Evolutionary conservation across 768 basidiomycete genomes (phyloP).

Genomic region (Lactarius psammicola): DNA sequence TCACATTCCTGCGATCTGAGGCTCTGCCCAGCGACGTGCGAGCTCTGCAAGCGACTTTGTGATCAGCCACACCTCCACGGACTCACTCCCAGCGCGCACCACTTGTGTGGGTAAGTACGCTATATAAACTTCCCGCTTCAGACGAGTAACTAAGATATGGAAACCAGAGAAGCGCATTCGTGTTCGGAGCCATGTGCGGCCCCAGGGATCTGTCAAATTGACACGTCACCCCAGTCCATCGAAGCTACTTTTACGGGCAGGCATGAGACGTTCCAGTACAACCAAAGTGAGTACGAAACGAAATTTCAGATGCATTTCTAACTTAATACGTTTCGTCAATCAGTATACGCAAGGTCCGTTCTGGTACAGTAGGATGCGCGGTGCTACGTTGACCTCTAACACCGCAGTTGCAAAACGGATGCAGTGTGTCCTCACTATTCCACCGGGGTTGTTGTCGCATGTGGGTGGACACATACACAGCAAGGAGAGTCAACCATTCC

Average conservation of each 20-base stretch:
- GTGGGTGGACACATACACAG: constrained; percentile 50
- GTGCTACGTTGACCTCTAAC: neutral
- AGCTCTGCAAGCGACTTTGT: constrained; percentile 55
- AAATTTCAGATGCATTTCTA: neutral
- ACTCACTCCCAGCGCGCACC: constrained; percentile 40
- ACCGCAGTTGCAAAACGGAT: constrained; percentile 48
- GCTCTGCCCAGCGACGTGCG: constrained; percentile 53
- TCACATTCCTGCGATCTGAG: constrained; percentile 51
- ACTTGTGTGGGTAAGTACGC: constrained; percentile 56
- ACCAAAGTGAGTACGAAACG: constrained; percentile 47
- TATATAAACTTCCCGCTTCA: neutral
- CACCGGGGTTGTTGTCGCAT: constrained; percentile 44
- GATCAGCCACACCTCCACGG: constrained; percentile 51
- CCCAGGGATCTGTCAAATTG: constrained; percentile 55
- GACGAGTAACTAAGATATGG: neutral
- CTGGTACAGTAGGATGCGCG: neutral
- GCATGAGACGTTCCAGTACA: constrained; percentile 59
- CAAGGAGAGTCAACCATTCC: constrained; percentile 43
- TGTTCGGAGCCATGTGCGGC: constrained; percentile 45
- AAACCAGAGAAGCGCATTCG: constrained; percentile 48
- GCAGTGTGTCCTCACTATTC: constrained; percentile 48
- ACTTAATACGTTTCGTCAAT: neutral
- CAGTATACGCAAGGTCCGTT: constrained; percentile 54
- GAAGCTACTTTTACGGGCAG: constrained; percentile 59
- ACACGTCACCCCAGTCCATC: constrained; percentile 55